Evolutionary conservation across 2,329 filamentous ascomycete species (phyloP).

Genomic region (Cryphonectria nitschkei): DNA sequence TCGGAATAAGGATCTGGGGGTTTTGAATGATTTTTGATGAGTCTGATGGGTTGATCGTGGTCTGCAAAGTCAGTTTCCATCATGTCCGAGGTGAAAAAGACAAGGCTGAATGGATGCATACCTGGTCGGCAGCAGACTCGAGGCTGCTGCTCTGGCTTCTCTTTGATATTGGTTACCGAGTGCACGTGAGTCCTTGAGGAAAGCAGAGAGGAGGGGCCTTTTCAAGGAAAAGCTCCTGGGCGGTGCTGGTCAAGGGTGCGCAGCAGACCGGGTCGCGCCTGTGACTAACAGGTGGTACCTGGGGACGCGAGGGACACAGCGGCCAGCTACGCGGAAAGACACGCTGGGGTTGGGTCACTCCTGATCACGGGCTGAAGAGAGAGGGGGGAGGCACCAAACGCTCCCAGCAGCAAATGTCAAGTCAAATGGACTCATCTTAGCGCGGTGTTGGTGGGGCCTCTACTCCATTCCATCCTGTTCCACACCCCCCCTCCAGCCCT

Average conservation of each 20-base stretch:
- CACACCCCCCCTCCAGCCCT: background rate
- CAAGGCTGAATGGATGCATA: slow-evolving; percentile 26
- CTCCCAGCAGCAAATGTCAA: background rate
- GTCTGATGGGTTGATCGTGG: slow-evolving; percentile 2
- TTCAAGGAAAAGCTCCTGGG: slow-evolving; percentile 16
- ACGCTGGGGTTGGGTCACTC: background rate
- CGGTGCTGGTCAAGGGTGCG: slow-evolving; percentile 9
- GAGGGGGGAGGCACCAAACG: background rate
- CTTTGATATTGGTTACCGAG: slow-evolving; percentile 27
- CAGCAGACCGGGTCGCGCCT: slow-evolving; percentile 6
- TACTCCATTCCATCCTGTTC: background rate
- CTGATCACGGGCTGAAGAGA: background rate
- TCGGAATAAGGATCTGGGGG: slow-evolving; percentile 21
- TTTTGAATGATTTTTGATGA: slow-evolving; percentile 9
- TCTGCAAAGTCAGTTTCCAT: slow-evolving; percentile 23
- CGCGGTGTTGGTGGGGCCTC: background rate
- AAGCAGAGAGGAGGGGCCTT: slow-evolving; percentile 17
- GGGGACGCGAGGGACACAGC: background rate
- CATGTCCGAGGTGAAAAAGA: slow-evolving; percentile 24
- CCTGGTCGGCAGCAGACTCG: slow-evolving; percentile 15
- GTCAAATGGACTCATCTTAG: slow-evolving; percentile 15
- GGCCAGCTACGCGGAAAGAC: background rate
- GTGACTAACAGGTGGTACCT: slow-evolving; percentile 12
- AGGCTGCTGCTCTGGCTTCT: slow-evolving; percentile 18
- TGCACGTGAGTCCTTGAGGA: slow-evolving; percentile 18